Evolutionary conservation across 805 yeast genomes (phyloP).

Genomic region (Nakazawaea anatomiae): DNA sequence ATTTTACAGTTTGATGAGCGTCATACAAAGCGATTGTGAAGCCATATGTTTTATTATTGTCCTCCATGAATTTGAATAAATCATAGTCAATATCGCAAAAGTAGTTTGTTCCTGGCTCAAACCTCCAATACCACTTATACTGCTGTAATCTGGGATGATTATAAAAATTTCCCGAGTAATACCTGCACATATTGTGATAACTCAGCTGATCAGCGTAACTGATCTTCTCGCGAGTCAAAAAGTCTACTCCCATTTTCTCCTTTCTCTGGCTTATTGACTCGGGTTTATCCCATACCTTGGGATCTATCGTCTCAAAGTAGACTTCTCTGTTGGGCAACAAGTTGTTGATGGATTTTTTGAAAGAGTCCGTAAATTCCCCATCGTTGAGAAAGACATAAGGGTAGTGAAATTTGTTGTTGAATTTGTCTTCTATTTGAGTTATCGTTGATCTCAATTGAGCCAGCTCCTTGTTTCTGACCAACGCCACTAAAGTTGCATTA

Average conservation of each 20-base stretch:
- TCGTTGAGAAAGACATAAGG: conserved; percentile 95
- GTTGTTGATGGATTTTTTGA: conserved; percentile 43
- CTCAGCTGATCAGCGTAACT: conserved; percentile 59
- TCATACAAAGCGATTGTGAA: conserved; percentile 67
- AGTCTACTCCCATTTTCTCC: conserved; percentile 30
- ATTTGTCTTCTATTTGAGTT: conserved; percentile 44
- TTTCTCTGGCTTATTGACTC: conserved; percentile 28
- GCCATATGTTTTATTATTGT: conserved; percentile 66
- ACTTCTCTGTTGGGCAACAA: conserved; percentile 21
- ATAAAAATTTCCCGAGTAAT: conserved; percentile 60
- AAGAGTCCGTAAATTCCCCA: conserved; percentile 72
- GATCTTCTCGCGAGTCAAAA: conserved; percentile 32
- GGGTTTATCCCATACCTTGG: conserved; percentile 44
- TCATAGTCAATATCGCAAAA: conserved; percentile 70
- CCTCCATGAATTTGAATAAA: conserved; percentile 67
- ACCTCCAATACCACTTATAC: conserved; percentile 72
- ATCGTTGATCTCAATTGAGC: conserved; percentile 41
- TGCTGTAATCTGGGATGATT: conserved; percentile 56
- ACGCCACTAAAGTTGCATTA: conserved; percentile 60
- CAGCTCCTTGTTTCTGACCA: conserved; percentile 57
- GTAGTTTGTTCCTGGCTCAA: conserved; percentile 69
- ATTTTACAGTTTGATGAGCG: conserved; percentile 52
- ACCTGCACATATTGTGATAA: conserved; percentile 84
- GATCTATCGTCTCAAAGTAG: conserved; percentile 34
- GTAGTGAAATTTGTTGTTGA: conserved; percentile 74